Conservation (phyloP, 1,284 basidiomycete species). For the Fistulinella cinereoalba region DNA sequence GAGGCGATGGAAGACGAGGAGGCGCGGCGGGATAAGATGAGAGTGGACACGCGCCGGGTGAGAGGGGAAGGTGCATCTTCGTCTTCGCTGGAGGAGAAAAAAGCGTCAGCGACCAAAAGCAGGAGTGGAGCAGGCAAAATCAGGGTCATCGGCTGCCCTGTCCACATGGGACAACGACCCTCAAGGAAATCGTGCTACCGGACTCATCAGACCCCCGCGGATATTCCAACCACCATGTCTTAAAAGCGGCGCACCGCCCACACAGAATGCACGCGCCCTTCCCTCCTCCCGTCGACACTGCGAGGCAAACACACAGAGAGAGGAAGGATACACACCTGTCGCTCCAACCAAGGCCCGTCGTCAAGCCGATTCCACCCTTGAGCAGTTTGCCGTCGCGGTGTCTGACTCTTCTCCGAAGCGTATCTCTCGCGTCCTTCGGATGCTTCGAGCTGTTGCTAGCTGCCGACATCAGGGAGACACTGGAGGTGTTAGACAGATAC, state of each 20-base stretch:
- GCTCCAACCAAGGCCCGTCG: constrained; percentile 80
- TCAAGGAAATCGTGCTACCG: too few relatives aligned
- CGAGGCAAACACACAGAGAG: background rate
- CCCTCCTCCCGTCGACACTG: background rate
- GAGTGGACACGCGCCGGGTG: constrained; percentile 58
- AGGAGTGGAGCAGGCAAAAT: background rate
- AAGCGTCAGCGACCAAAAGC: constrained; percentile 1
- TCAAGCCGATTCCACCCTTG: constrained; percentile 70
- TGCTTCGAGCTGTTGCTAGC: constrained; percentile 45
- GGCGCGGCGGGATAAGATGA: constrained; percentile 47
- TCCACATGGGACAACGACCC: too few relatives aligned
- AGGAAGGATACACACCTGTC: constrained; percentile 54
- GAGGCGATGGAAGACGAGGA: constrained; percentile 33
- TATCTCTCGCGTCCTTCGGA: constrained; percentile 64
- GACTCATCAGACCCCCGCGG: constrained; percentile 1
- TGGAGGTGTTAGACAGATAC: constrained; percentile 22
- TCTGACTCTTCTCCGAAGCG: constrained; percentile 54
- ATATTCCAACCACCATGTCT: background rate
- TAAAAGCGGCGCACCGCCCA: constrained; percentile 4
- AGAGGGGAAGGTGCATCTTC: constrained; percentile 77
- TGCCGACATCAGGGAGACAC: constrained; percentile 42
- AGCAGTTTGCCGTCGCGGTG: constrained; percentile 72
- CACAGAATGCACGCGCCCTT: background rate
- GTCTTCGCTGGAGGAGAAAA: constrained; percentile 55
- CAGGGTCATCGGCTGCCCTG: too few relatives aligned